Base-by-base conservation (phyloP, 768 basidiomycete species). In the Lepiota venenata region DNA sequence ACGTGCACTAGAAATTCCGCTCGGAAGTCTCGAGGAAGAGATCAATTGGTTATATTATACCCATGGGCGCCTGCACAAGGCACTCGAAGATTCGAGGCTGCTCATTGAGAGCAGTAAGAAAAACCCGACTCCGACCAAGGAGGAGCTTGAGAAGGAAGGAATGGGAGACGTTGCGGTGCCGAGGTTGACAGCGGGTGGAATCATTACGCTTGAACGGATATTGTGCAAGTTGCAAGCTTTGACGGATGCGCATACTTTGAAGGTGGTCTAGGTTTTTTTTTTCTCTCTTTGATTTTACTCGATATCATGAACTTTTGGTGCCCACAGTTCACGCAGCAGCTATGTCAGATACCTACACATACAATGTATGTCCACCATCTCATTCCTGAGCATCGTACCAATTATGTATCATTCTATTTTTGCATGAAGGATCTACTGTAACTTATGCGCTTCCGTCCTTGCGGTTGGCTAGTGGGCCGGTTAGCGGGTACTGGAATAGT, bases 1-100 rank as follows among this genome's bases (percentile, higher is more conserved):
- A n/a, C 85, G 90, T 15, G 93, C 93, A 11, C 81, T 95, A 25
- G 89, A 92, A 70, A 74, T 86, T 22, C 91, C 92, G 18, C 80
- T 84, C 3, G 78, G 83, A 36, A 80, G 84, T 7, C 71, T 97
- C 22, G 86, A 87, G 56, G 60, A 71, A 3, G 94, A 94, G 68
- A 79, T 97, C 51, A 71, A 69, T 18, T 84, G 85, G 78, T 70
- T 93, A 55, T 97, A 94, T 68, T 76, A 82, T 68, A 73, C 74
- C 29, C 71, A 78, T 49, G 79, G 81, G 35, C 81, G 81, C 50
- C 79, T 95, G 46, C 74, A 77, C 56, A 88, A 87, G 67, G 84
- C 92, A 38, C 71, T 95, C 11, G 61, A 65, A 4, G 82, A 85
- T 60, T 83, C 88, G 4, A 76, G 77, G 50, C 64, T 66, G 16